phyloP scores from a whole-genome alignment of 2,329 filamentous ascomycete species.

The Conoideocrella luteorostrata region DNA sequence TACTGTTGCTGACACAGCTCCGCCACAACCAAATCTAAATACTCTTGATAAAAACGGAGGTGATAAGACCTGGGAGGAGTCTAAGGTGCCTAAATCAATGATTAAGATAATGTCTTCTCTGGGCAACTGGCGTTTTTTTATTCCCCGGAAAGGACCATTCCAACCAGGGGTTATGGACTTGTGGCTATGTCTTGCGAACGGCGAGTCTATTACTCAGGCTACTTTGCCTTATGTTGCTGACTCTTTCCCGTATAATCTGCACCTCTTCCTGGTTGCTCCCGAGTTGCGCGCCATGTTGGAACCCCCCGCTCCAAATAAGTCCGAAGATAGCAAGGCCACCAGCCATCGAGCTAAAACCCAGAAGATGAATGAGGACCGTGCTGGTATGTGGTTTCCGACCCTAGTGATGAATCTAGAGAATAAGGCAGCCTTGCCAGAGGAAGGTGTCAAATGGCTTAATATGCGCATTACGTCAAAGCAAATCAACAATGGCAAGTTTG shows the following conservation, averaged over 20 bases:
- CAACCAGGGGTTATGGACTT: slow-evolving; percentile 16
- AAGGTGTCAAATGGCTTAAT: slow-evolving; percentile 67
- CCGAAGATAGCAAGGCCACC: background rate
- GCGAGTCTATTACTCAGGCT: slow-evolving; percentile 56
- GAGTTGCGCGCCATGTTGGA: too few relatives aligned
- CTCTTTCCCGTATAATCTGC: slow-evolving; percentile 38
- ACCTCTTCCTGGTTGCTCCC: slow-evolving; percentile 3
- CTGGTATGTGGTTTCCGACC: slow-evolving; percentile 70
- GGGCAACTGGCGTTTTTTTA: slow-evolving; percentile 23
- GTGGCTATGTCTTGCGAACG: slow-evolving; percentile 58
- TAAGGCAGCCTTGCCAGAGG: slow-evolving; percentile 61
- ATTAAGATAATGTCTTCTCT: slow-evolving; percentile 23
- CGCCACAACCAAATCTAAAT: slow-evolving; percentile 15
- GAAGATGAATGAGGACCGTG: slow-evolving; percentile 12
- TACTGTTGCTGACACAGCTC: slow-evolving; percentile 10
- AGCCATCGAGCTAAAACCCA: background rate
- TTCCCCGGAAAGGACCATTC: slow-evolving; percentile 13
- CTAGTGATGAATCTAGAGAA: slow-evolving; percentile 68
- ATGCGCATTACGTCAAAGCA: slow-evolving; percentile 58
- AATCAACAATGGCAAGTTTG: slow-evolving; percentile 65
- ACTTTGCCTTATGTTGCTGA: slow-evolving; percentile 61
- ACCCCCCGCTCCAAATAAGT: too few relatives aligned
- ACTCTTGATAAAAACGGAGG: slow-evolving; percentile 3
- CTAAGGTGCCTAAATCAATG: slow-evolving; percentile 4
- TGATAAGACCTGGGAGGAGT: slow-evolving; percentile 15